Conservation (phyloP, 2,329 filamentous ascomycete genomes). For the Xylariaceae sp. region DNA sequence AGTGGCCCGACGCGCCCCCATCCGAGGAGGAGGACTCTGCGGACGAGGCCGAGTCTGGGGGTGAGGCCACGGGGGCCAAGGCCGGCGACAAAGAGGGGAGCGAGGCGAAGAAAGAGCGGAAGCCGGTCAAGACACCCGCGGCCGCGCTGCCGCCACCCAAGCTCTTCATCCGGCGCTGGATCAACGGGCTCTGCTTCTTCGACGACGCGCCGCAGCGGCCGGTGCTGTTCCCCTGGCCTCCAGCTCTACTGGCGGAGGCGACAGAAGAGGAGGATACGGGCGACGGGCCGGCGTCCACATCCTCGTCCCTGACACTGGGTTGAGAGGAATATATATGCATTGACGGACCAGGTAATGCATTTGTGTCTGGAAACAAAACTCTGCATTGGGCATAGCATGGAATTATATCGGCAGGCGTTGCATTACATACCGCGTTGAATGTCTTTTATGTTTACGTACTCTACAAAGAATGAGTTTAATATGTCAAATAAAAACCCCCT, state of each 20-base stretch:
- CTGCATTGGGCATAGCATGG: too few relatives aligned
- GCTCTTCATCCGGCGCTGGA: slow-evolving; percentile 25
- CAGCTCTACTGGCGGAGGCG: slow-evolving; percentile 13
- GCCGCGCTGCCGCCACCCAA: slow-evolving; percentile 8
- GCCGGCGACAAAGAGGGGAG: slow-evolving; percentile 1
- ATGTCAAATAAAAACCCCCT: too few relatives aligned
- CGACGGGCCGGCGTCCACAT: too few relatives aligned
- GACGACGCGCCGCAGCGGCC: slow-evolving; percentile 7
- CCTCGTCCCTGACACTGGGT: too few relatives aligned
- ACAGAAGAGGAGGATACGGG: neutral
- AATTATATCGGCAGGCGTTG: too few relatives aligned
- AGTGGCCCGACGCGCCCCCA: slow-evolving; percentile 10
- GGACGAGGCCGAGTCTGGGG: neutral
- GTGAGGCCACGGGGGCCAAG: neutral
- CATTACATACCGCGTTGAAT: too few relatives aligned
- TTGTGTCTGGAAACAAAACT: too few relatives aligned
- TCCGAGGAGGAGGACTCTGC: neutral
- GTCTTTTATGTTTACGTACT: too few relatives aligned
- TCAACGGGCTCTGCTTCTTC: slow-evolving; percentile 25
- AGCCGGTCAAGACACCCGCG: neutral
- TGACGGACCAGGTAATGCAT: too few relatives aligned
- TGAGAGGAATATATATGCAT: too few relatives aligned
- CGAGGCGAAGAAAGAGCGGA: neutral
- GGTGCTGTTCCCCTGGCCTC: slow-evolving; percentile 26
- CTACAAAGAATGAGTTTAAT: too few relatives aligned